A percentile compares a stretch with the other conserved stretches of the same genome.
Evolutionary conservation across 1,284 basidiomycete genomes (phyloP).

Genomic region (Austroboletus niveus): DNA sequence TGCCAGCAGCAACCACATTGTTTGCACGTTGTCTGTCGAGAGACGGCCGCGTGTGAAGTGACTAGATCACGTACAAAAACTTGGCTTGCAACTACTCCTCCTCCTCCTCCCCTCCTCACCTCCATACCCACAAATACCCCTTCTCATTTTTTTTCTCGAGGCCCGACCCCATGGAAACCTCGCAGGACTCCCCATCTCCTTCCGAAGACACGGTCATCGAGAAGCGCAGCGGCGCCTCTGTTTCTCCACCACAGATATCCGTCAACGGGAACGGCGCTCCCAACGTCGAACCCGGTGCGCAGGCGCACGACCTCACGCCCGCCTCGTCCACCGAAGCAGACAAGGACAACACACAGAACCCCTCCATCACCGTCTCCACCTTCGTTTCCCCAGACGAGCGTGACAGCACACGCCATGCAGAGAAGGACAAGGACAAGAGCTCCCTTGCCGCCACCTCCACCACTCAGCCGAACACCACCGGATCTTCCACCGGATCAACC

Average conservation of each 20-base stretch:
- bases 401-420: constrained; percentile 31
- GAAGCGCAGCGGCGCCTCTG: constrained; percentile 20
- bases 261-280: constrained; percentile 26
- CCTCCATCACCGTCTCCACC: constrained; percentile 31
- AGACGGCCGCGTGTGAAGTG: constrained; percentile 31
- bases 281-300: constrained; percentile 25
- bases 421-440: constrained; percentile 45
- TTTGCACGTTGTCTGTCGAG: constrained; percentile 23
- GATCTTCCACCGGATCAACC: constrained; percentile 24
- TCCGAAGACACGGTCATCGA: constrained; percentile 17
- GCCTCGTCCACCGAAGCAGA: constrained; percentile 34
- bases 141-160: constrained; percentile 8
- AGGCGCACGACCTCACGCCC: constrained; percentile 35
- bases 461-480: constrained; percentile 31
- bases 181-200: constrained; percentile 17
- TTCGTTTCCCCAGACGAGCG: constrained; percentile 35
- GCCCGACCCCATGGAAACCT: constrained; percentile 21
- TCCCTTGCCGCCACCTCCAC: constrained; percentile 42
- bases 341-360: constrained; percentile 33
- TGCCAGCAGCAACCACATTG: constrained; percentile 25
- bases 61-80: constrained; percentile 35
- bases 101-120: constrained; percentile 18
- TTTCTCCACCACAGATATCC: constrained; percentile 20
- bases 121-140: constrained; percentile 28
- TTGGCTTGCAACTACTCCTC: constrained; percentile 16